Evolutionary conservation across 1,284 basidiomycete species (phyloP).

Genomic region (Megacollybia platyphylla): DNA sequence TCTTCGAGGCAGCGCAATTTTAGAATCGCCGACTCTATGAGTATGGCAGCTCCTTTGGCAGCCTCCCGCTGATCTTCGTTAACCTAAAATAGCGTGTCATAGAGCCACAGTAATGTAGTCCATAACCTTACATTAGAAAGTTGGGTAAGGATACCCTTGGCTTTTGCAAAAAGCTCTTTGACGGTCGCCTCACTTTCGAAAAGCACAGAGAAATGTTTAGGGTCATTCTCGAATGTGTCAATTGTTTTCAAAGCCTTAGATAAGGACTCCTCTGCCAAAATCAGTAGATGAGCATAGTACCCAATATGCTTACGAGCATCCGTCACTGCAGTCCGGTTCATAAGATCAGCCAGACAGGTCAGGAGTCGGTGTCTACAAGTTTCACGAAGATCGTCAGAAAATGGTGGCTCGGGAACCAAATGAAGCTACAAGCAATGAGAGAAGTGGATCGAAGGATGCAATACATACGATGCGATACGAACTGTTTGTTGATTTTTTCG

Average conservation of each 20-base stretch:
- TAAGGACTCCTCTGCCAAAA: slow-evolving; percentile 38
- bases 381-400: slow-evolving; percentile 61
- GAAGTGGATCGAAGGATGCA: slow-evolving; percentile 1
- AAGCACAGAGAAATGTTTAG: slow-evolving; percentile 54
- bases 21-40: slow-evolving; percentile 58
- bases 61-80: slow-evolving; percentile 35
- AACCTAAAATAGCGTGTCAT: slow-evolving; percentile 19
- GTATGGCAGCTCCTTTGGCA: slow-evolving; percentile 55
- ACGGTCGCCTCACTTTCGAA: slow-evolving; percentile 50
- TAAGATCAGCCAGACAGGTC: slow-evolving; percentile 66
- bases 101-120: neutral
- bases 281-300: slow-evolving; percentile 2
- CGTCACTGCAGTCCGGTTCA: slow-evolving; percentile 38
- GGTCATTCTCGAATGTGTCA: slow-evolving; percentile 48
- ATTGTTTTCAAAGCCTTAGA: slow-evolving; percentile 54
- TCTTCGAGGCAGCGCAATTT: slow-evolving; percentile 53
- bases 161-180: slow-evolving; percentile 29
- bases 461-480: slow-evolving; percentile 46
- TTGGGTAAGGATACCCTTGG: slow-evolving; percentile 28
- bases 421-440: slow-evolving; percentile 27
- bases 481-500: slow-evolving; percentile 66
- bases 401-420: slow-evolving; percentile 47
- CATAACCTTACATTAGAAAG: slow-evolving; percentile 29
- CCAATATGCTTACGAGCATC: slow-evolving; percentile 20
- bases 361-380: slow-evolving; percentile 64